Evolutionary conservation across 2,329 filamentous ascomycete species (phyloP).

Genomic region (Nigrospora sphaerica): DNA sequence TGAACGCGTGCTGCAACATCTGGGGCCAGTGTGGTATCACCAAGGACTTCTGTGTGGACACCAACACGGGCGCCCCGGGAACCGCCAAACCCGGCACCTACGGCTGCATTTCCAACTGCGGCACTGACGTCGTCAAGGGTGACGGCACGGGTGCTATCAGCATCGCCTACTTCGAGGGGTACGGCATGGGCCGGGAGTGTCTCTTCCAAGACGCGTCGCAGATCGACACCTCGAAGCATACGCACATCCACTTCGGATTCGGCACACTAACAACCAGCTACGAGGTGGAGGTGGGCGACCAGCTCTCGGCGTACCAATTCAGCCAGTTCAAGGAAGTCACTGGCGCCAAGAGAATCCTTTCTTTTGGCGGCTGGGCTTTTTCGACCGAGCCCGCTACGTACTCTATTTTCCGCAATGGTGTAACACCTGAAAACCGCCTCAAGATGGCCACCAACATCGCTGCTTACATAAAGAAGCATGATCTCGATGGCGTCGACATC

Average conservation of each 20-base stretch:
- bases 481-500: slow-evolving; percentile 17
- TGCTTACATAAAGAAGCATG: slow-evolving; percentile 24
- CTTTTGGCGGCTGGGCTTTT: slow-evolving; percentile 37
- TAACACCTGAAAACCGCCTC: slow-evolving; percentile 23
- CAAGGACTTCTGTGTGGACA: slow-evolving; percentile 1
- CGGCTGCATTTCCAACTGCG: slow-evolving; percentile 7
- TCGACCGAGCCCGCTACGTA: slow-evolving; percentile 28
- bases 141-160: background rate
- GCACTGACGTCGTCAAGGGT: slow-evolving; percentile 5
- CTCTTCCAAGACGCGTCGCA: slow-evolving; percentile 6
- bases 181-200: slow-evolving; percentile 7
- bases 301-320: slow-evolving; percentile 19
- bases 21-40: slow-evolving; percentile 9
- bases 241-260: slow-evolving; percentile 21
- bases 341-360: slow-evolving; percentile 28
- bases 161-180: slow-evolving; percentile 9
- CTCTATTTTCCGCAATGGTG: slow-evolving; percentile 27
- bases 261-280: slow-evolving; percentile 23
- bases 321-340: slow-evolving; percentile 19
- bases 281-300: slow-evolving; percentile 12
- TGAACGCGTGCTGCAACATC: slow-evolving; percentile 10
- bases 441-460: slow-evolving; percentile 21
- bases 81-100: background rate
- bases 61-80: background rate
- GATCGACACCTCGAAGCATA: slow-evolving; percentile 7